phyloP scores from a whole-genome alignment of 1,284 basidiomycete species.

The Rhodotorula sp. region DNA sequence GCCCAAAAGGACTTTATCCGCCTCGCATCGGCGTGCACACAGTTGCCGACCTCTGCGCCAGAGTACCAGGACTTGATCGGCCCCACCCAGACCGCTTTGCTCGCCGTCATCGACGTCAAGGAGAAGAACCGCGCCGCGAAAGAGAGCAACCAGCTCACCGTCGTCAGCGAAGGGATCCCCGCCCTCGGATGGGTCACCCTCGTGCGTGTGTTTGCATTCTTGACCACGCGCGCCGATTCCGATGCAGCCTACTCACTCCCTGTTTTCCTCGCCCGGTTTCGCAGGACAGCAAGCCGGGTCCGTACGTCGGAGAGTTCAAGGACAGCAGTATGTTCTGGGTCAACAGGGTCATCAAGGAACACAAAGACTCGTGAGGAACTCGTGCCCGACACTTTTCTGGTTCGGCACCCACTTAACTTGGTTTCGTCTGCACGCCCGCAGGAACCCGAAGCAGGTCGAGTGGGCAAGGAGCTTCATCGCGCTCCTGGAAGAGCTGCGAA shows the following conservation, averaged over 20 bases:
- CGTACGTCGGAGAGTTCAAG: constrained; percentile 79
- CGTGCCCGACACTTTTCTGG: neutral
- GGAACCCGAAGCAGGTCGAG: constrained; percentile 82
- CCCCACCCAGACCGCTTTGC: constrained; percentile 72
- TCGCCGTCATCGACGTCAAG: constrained; percentile 73
- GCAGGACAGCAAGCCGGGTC: constrained; percentile 77
- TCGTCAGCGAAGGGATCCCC: constrained; percentile 77
- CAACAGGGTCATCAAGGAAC: constrained; percentile 88
- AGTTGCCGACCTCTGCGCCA: constrained; percentile 57
- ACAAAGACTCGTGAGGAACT: constrained; percentile 75
- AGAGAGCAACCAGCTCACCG: constrained; percentile 77
- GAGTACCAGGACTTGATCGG: constrained; percentile 63
- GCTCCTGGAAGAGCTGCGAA: constrained; percentile 73
- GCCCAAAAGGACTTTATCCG: constrained; percentile 69
- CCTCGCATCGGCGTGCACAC: constrained; percentile 70
- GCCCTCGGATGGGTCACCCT: constrained; percentile 90
- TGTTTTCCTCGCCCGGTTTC: too few relatives aligned
- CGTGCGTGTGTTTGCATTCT: constrained; percentile 58
- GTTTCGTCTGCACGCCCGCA: constrained; percentile 47
- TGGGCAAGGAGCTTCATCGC: constrained; percentile 78
- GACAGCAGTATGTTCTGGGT: constrained; percentile 88
- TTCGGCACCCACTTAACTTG: neutral
- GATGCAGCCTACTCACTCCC: neutral
- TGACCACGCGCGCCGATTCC: too few relatives aligned
- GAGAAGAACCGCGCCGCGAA: constrained; percentile 77